Conservation (phyloP, 805 yeast genomes). For the Cyberlindnera euphorbiae region DNA sequence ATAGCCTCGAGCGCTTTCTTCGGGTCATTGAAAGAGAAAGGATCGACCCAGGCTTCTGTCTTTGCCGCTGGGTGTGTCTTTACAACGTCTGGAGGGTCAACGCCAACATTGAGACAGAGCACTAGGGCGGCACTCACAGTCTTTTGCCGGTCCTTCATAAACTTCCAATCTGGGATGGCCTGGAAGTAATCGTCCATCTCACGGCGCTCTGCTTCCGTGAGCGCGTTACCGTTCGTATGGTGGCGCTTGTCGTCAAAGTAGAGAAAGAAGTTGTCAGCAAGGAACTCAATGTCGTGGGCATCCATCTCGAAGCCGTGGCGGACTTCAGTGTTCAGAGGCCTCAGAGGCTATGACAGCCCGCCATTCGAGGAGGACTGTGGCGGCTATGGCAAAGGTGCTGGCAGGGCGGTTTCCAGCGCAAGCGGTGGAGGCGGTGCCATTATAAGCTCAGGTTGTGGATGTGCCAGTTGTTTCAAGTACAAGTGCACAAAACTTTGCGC, state of each 20-base stretch:
- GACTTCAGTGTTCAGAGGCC: slow-evolving; percentile 42
- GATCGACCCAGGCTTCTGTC: slow-evolving; percentile 91
- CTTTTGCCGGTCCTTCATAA: slow-evolving; percentile 83
- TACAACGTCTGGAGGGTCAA: slow-evolving; percentile 94
- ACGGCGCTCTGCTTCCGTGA: slow-evolving; percentile 46
- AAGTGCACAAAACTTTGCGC: too few relatives aligned
- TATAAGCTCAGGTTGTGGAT: too few relatives aligned
- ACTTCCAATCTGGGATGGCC: slow-evolving; percentile 85
- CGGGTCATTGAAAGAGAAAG: slow-evolving; percentile 72
- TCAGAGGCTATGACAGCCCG: slow-evolving; percentile 8
- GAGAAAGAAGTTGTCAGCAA: slow-evolving; percentile 67
- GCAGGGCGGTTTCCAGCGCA: background rate
- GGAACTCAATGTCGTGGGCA: slow-evolving; percentile 48
- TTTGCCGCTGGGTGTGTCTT: slow-evolving; percentile 92
- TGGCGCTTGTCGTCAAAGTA: slow-evolving; percentile 93
- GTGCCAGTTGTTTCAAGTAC: too few relatives aligned
- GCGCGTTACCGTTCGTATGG: slow-evolving; percentile 82
- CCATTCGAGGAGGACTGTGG: background rate
- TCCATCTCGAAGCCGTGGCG: slow-evolving; percentile 70
- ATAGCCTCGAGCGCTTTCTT: slow-evolving; percentile 89
- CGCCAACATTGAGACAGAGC: slow-evolving; percentile 86
- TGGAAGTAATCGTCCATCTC: slow-evolving; percentile 50
- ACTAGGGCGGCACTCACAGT: slow-evolving; percentile 92
- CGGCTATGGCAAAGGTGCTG: background rate
- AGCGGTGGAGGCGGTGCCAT: too few relatives aligned